phyloP scores from a whole-genome alignment of 768 basidiomycete species.

The Coprinellus aureogranulatus region DNA sequence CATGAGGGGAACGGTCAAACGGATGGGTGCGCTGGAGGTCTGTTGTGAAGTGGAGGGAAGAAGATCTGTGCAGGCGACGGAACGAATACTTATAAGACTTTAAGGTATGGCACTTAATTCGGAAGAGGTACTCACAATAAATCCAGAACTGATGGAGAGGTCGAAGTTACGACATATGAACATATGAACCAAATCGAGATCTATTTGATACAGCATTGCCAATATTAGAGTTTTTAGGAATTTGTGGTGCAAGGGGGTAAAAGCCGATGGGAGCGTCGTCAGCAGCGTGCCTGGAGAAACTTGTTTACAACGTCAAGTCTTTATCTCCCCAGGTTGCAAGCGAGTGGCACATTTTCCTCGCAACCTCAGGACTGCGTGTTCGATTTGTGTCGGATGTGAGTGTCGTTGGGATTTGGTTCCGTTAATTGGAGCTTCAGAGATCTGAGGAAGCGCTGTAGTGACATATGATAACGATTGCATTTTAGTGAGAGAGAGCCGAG shows the following conservation, averaged over 20 bases:
- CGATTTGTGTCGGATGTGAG: too few relatives aligned
- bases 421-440: too few relatives aligned
- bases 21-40: constrained; percentile 9
- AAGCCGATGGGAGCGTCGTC: constrained; percentile 31
- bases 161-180: constrained; percentile 37
- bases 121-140: constrained; percentile 28
- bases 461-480: too few relatives aligned
- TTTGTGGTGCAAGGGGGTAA: constrained; percentile 35
- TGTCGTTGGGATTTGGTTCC: too few relatives aligned
- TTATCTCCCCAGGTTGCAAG: too few relatives aligned
- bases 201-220: constrained; percentile 26
- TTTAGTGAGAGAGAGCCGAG: too few relatives aligned
- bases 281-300: constrained; percentile 27
- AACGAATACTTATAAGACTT: constrained; percentile 24
- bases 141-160: constrained; percentile 41
- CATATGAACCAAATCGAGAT: constrained; percentile 32
- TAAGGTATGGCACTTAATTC: constrained; percentile 23
- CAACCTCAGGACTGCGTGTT: too few relatives aligned
- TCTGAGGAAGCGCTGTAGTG: too few relatives aligned
- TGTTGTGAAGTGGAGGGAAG: constrained; percentile 12
- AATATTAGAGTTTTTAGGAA: constrained; percentile 53
- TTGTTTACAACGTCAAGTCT: neutral
- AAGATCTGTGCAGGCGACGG: constrained; percentile 23
- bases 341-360: too few relatives aligned
- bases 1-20: constrained; percentile 27